These are phyloP conservation scores for Gossypium arboreum DNA, from an alignment of 345 rosid species.

Conservation along the genomic window DNA sequence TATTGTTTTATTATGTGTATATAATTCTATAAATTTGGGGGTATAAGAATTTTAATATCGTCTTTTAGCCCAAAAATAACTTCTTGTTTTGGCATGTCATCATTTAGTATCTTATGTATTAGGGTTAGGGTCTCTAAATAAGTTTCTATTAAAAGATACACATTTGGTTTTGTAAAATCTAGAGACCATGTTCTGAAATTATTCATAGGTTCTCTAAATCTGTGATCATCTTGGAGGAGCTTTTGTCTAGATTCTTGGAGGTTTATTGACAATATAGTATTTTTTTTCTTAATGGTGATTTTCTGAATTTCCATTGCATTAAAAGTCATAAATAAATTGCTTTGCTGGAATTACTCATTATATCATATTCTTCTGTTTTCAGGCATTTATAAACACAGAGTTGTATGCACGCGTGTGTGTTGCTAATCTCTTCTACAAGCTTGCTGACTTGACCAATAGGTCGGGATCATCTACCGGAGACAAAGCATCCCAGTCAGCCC, in stretches of 20 bases:
- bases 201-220: background rate
- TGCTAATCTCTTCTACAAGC: conserved; percentile 68
- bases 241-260: background rate
- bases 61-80: background rate
- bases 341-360: background rate
- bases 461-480: conserved; percentile 42
- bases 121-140: background rate
- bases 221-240: conserved; percentile 3
- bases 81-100: background rate
- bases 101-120: background rate
- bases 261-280: background rate
- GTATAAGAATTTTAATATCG: background rate
- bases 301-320: background rate
- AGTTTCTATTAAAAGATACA: background rate
- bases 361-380: conserved; percentile 20
- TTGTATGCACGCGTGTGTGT: conserved; percentile 92
- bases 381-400: conserved; percentile 90
- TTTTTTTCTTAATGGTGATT: background rate
- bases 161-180: background rate
- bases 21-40: background rate
- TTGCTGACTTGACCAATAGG: conserved; percentile 52
- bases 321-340: conserved; percentile 3
- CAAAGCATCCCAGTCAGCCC: conserved; percentile 45
- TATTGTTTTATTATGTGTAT: background rate
- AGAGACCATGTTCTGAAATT: background rate